These are phyloP conservation scores for Mycocentrospora acerina DNA, from an alignment of 2,329 filamentous ascomycete genomes.

Conservation along the genomic window DNA sequence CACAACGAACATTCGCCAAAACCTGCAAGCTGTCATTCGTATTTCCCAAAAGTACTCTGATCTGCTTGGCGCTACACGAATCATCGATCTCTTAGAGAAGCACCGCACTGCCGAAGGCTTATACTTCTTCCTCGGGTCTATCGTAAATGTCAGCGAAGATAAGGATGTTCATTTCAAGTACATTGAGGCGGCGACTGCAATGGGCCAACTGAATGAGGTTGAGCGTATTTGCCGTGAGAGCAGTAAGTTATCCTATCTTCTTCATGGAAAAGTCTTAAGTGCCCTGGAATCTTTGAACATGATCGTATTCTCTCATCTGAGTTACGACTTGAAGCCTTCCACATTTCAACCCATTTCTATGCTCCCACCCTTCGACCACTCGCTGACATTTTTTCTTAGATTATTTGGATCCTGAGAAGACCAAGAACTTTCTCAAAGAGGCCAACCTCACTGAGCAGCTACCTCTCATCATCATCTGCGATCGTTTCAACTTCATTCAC, in stretches of 20 bases:
- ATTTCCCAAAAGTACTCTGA: slow-evolving; percentile 98
- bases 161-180: slow-evolving; percentile 98
- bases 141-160: slow-evolving; percentile 95
- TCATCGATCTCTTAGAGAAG: slow-evolving; percentile 95
- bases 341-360: no score
- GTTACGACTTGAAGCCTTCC: no score
- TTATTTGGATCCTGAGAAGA: slow-evolving; percentile 87
- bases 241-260: no score
- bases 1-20: slow-evolving; percentile 93
- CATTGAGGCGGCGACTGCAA: slow-evolving; percentile 92
- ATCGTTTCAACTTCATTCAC: slow-evolving; percentile 98
- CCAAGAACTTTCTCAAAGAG: slow-evolving; percentile 99
- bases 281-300: no score
- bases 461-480: slow-evolving; percentile 96
- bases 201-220: slow-evolving; percentile 92
- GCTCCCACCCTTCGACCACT: no score
- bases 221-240: slow-evolving; percentile 96
- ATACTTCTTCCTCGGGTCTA: slow-evolving; percentile 97
- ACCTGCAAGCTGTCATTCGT: slow-evolving; percentile 90
- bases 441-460: slow-evolving; percentile 89
- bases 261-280: no score
- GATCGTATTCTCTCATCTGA: no score
- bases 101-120: slow-evolving; percentile 96
- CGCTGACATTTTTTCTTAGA: no score
- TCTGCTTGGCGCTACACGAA: slow-evolving; percentile 78